Evolutionary conservation across 768 basidiomycete species (phyloP).

Genomic region (Lyophyllum semitale): DNA sequence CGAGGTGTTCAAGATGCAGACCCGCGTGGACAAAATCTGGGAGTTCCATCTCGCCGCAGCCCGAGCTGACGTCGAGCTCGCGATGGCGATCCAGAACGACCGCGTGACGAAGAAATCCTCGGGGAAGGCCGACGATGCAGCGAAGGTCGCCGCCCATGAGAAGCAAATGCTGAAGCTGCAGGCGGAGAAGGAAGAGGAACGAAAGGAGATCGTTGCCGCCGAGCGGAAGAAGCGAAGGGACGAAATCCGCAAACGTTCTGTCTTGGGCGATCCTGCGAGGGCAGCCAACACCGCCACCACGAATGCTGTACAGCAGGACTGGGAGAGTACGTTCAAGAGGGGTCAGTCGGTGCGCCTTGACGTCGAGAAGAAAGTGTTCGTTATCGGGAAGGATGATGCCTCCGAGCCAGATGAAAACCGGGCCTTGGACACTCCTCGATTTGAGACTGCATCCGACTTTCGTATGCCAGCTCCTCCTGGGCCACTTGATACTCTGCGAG

Average conservation of each 20-base stretch:
- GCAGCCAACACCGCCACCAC: slow-evolving; percentile 6
- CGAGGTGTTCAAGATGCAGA: slow-evolving; percentile 45
- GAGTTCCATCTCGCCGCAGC: slow-evolving; percentile 53
- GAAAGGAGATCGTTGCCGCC: slow-evolving; percentile 41
- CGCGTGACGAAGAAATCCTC: slow-evolving; percentile 33
- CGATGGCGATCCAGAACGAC: slow-evolving; percentile 37
- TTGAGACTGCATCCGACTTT: slow-evolving; percentile 3
- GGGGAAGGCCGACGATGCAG: slow-evolving; percentile 29
- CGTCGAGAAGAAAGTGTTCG: slow-evolving; percentile 12
- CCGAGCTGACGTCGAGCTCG: slow-evolving; percentile 41
- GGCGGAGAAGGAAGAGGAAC: slow-evolving; percentile 48
- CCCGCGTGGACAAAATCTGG: slow-evolving; percentile 47
- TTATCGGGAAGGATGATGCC: slow-evolving; percentile 5
- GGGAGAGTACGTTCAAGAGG: slow-evolving; percentile 13
- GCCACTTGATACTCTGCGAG: slow-evolving; percentile 7
- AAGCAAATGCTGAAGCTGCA: slow-evolving; percentile 39
- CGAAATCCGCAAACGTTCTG: slow-evolving; percentile 25
- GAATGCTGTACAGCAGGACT: slow-evolving; percentile 7
- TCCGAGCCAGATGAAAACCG: slow-evolving; percentile 7
- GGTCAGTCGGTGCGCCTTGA: slow-evolving; percentile 13
- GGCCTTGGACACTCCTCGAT: neutral
- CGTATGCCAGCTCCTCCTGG: neutral
- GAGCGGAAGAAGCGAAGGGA: slow-evolving; percentile 39
- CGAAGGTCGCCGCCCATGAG: slow-evolving; percentile 39
- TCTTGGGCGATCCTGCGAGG: slow-evolving; percentile 13